Evolutionary conservation across 2,329 filamentous ascomycete genomes (phyloP).

Genomic region (Parastagonospora nodorum): DNA sequence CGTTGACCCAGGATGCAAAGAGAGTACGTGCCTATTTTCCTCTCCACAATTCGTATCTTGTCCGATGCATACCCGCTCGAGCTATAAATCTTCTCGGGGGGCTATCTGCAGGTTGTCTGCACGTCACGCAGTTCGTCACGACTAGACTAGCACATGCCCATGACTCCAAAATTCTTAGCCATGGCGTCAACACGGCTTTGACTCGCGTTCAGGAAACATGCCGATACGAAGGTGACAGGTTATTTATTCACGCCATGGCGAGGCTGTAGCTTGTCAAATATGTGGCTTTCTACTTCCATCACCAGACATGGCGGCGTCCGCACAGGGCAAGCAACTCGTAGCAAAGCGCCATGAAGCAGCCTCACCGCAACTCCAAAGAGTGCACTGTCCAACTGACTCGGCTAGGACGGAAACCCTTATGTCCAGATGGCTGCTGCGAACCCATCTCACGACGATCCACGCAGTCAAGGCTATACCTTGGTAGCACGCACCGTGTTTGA

Average conservation of each 20-base stretch:
- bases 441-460: conserved; percentile 60
- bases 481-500: conserved; percentile 67
- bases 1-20: conserved; percentile 37
- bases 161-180: no score
- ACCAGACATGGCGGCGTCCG: no score
- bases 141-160: conserved; percentile 8
- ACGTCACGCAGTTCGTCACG: conserved; percentile 23
- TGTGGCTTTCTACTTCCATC: no score
- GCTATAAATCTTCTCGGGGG: conserved; percentile 3
- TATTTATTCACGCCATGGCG: no score
- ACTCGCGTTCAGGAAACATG: no score
- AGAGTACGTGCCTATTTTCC: conserved; percentile 34
- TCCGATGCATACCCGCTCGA: conserved; percentile 19
- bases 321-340: not conserved
- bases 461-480: conserved; percentile 69
- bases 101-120: conserved; percentile 15
- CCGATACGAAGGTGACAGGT: no score
- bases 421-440: conserved; percentile 65
- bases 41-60: conserved; percentile 1
- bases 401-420: conserved; percentile 72
- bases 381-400: conserved; percentile 10
- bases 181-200: no score
- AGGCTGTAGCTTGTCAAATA: no score
- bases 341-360: no score
- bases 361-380: no score